Percentiles rank a stretch among this genome's conserved stretches.
phyloP scores from a whole-genome alignment of 768 basidiomycete genomes.

The Hysterangium stoloniferum region DNA sequence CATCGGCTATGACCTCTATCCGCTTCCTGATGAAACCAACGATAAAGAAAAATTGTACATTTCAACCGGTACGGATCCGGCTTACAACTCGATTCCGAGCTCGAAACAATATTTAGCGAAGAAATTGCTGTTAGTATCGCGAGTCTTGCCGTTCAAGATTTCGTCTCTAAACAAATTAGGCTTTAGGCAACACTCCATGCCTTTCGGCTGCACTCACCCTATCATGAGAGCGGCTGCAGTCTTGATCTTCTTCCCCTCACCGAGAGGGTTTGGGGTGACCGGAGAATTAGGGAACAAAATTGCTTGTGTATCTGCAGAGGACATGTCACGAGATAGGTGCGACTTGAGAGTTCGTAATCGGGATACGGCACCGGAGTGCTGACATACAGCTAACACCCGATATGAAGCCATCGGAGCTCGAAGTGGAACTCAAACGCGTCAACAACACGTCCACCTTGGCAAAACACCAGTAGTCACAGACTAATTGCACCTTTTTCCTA shows the following conservation, averaged over 20 bases:
- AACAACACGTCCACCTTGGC: slow-evolving; percentile 1
- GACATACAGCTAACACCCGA: neutral
- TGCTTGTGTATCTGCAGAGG: slow-evolving; percentile 1
- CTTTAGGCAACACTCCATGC: slow-evolving; percentile 1
- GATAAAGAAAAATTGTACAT: neutral
- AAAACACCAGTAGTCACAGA: neutral
- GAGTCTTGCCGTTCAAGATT: slow-evolving; percentile 87
- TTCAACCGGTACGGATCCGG: neutral
- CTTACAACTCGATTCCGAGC: slow-evolving; percentile 72
- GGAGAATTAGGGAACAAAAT: slow-evolving; percentile 30
- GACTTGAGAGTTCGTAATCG: neutral
- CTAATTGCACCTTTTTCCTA: neutral
- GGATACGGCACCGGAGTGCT: neutral
- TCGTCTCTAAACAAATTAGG: slow-evolving; percentile 53
- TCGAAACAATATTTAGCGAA: slow-evolving; percentile 88
- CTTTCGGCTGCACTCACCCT: slow-evolving; percentile 38
- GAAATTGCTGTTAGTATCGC: slow-evolving; percentile 76
- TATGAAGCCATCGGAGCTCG: neutral
- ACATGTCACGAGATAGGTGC: neutral
- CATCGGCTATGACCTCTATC: slow-evolving; percentile 87
- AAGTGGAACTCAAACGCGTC: slow-evolving; percentile 4
- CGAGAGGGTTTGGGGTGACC: slow-evolving; percentile 56
- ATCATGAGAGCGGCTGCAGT: slow-evolving; percentile 72
- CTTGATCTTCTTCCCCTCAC: slow-evolving; percentile 62
- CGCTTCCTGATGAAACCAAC: slow-evolving; percentile 52